phyloP scores from a whole-genome alignment of 495 filamentous ascomycete genomes.

The Podospora fimiseda region DNA sequence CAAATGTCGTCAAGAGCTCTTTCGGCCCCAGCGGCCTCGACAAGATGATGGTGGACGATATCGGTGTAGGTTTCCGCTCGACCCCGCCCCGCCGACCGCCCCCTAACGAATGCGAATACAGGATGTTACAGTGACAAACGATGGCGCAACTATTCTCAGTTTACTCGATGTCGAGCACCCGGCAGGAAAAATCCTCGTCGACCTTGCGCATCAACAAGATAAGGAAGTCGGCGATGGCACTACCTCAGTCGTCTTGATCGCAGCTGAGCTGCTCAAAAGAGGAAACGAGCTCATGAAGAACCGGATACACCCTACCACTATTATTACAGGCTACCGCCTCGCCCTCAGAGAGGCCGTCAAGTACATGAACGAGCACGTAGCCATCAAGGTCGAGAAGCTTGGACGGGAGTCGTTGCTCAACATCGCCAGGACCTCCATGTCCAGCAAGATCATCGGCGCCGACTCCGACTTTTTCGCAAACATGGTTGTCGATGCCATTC shows the following conservation, averaged over 20 bases:
- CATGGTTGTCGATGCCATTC: constrained; percentile 95
- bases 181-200: constrained; percentile 96
- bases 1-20: constrained; percentile 97
- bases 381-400: constrained; percentile 85
- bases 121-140: constrained; percentile 99
- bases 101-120: constrained; percentile 29
- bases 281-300: constrained; percentile 99
- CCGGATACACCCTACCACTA: constrained; percentile 98
- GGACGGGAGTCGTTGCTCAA: constrained; percentile 84
- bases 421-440: constrained; percentile 99
- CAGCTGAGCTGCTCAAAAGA: constrained; percentile 87
- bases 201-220: constrained; percentile 96
- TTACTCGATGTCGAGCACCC: constrained; percentile 96
- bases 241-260: constrained; percentile 95
- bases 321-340: constrained; percentile 96
- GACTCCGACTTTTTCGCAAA: constrained; percentile 97
- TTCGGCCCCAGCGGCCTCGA: constrained; percentile 96
- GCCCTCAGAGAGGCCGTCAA: constrained; percentile 94
- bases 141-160: constrained; percentile 93
- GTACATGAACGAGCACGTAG: constrained; percentile 98
- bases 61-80: constrained; percentile 59
- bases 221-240: constrained; percentile 98
- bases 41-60: constrained; percentile 99
- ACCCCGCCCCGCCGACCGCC: constrained; percentile 7
- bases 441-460: constrained; percentile 93